Evolutionary conservation across 495 filamentous ascomycete species (phyloP).

Genomic region (Cladorrhinum samala): DNA sequence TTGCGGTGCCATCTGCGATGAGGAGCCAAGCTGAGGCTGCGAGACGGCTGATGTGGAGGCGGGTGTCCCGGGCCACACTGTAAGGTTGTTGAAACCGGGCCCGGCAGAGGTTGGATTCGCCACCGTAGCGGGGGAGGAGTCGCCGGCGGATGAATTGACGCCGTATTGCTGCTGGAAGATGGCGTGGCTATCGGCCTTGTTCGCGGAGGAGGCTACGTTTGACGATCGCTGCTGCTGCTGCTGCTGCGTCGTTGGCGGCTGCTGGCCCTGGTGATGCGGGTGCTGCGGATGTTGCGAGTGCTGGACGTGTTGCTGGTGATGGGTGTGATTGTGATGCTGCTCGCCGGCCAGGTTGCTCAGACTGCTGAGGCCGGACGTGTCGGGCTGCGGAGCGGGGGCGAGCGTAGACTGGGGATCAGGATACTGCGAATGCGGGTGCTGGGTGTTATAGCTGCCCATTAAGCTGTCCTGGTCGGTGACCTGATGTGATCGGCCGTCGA

Average conservation of each 20-base stretch:
- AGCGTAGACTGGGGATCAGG: slow-evolving; percentile 24
- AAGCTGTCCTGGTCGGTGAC: slow-evolving; percentile 25
- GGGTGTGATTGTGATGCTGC: slow-evolving; percentile 14
- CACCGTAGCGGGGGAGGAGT: slow-evolving; percentile 32
- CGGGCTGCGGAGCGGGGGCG: slow-evolving; percentile 19
- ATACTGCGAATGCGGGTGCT: slow-evolving; percentile 24
- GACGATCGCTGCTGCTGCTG: slow-evolving; percentile 12
- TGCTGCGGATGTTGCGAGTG: slow-evolving; percentile 16
- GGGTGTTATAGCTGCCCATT: slow-evolving; percentile 29
- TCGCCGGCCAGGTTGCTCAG: slow-evolving; percentile 23
- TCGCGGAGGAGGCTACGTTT: slow-evolving; percentile 10
- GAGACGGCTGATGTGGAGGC: slow-evolving; percentile 19
- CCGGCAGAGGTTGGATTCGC: slow-evolving; percentile 27
- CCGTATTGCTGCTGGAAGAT: slow-evolving; percentile 27
- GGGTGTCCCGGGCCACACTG: slow-evolving; percentile 21
- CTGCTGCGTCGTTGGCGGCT: slow-evolving; percentile 18
- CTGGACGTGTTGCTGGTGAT: slow-evolving; percentile 1
- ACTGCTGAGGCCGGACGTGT: slow-evolving; percentile 20
- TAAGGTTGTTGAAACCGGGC: slow-evolving; percentile 21
- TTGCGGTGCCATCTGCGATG: slow-evolving; percentile 29
- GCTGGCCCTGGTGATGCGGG: slow-evolving; percentile 15
- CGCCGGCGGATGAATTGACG: slow-evolving; percentile 27
- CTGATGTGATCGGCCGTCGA: slow-evolving; percentile 26
- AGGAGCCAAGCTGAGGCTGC: slow-evolving; percentile 15
- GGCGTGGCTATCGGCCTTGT: slow-evolving; percentile 21